A percentile compares a stretch with the other conserved stretches of the same genome.
These are phyloP conservation scores for Leptosphaerulina australis DNA, from an alignment of 2,329 filamentous ascomycete species.

Conservation along the genomic window DNA sequence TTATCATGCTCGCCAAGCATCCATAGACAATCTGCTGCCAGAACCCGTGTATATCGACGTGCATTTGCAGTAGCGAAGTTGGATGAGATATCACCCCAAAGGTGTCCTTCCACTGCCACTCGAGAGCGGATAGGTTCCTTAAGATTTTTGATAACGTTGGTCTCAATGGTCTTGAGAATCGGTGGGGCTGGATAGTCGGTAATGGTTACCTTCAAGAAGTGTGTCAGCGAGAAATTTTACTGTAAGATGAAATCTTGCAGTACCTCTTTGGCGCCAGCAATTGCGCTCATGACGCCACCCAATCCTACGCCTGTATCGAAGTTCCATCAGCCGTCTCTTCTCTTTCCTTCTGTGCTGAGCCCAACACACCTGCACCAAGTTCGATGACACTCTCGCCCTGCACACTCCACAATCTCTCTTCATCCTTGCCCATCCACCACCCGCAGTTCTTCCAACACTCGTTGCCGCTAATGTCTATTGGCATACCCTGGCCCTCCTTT, in stretches of 20 bases:
- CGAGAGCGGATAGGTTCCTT: constrained; percentile 40
- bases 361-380: constrained; percentile 68
- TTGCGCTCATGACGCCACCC: constrained; percentile 53
- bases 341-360: constrained; percentile 14
- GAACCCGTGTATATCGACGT: constrained; percentile 63
- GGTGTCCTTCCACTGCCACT: constrained; percentile 63
- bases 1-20: constrained; percentile 75
- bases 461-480: constrained; percentile 25
- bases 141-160: constrained; percentile 64
- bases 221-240: no score
- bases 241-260: constrained; percentile 1
- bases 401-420: constrained; percentile 54
- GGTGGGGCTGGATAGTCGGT: constrained; percentile 71
- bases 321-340: constrained; percentile 38
- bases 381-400: constrained; percentile 63
- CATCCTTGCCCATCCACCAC: constrained; percentile 44
- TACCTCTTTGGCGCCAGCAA: constrained; percentile 55
- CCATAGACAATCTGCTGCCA: constrained; percentile 78
- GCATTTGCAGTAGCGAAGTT: constrained; percentile 48
- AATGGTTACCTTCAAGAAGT: constrained; percentile 56
- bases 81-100: constrained; percentile 64
- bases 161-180: constrained; percentile 63
- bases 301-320: constrained; percentile 51
- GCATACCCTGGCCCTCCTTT: constrained; percentile 18
- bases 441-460: constrained; percentile 28